These are phyloP conservation scores for Daldinia concentrica DNA, from an alignment of 495 filamentous ascomycete species.

Conservation along the genomic window DNA sequence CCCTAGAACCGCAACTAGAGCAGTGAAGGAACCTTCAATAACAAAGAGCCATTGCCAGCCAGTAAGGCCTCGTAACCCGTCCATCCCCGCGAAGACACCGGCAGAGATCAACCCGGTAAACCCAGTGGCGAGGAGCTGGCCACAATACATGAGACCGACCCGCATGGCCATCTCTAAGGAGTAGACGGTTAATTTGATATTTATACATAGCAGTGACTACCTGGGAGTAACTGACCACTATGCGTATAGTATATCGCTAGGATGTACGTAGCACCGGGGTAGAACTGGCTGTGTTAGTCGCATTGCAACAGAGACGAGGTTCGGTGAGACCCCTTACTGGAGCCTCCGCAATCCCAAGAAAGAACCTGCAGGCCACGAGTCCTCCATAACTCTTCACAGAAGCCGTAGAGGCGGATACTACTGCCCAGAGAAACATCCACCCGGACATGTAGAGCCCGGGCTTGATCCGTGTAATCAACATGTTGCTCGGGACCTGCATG, in stretches of 20 bases:
- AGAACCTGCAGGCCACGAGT: conserved; percentile 37
- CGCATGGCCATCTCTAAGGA: conserved; percentile 42
- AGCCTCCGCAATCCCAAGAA: conserved; percentile 40
- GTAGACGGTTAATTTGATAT: not conserved
- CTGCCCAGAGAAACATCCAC: conserved; percentile 56
- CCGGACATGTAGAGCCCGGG: conserved; percentile 49
- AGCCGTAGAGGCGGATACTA: conserved; percentile 57
- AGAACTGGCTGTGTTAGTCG: conserved; percentile 49
- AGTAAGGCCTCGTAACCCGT: conserved; percentile 33
- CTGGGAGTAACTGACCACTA: conserved; percentile 43
- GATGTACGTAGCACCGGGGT: conserved; percentile 60
- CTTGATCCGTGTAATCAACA: conserved; percentile 52
- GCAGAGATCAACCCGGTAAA: conserved; percentile 40
- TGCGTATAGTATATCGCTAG: conserved; percentile 60
- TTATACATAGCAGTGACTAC: not conserved
- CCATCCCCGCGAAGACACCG: conserved; percentile 40
- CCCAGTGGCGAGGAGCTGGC: conserved; percentile 36
- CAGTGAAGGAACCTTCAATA: conserved; percentile 44
- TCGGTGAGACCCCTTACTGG: conserved; percentile 29
- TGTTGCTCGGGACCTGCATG: conserved; percentile 52
- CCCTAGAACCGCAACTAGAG: conserved; percentile 38
- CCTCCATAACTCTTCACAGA: conserved; percentile 50
- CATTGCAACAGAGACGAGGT: conserved; percentile 23
- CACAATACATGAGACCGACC: conserved; percentile 38
- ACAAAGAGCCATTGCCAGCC: conserved; percentile 48